Conservation (phyloP, 2,329 filamentous ascomycete genomes). For the Aspergillus cejpii region DNA sequence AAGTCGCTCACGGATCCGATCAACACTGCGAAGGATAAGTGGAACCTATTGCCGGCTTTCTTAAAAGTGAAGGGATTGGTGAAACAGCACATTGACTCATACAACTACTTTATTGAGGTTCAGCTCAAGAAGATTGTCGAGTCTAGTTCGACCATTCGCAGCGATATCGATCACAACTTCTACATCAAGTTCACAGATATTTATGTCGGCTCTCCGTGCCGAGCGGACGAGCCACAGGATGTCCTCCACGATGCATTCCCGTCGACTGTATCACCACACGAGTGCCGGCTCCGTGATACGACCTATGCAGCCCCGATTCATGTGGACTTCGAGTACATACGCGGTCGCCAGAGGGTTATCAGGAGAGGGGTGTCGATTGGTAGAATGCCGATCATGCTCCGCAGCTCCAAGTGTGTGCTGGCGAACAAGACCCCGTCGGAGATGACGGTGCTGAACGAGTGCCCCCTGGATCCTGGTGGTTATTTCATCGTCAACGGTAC, state of each 20-base stretch:
- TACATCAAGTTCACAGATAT: constrained; percentile 93
- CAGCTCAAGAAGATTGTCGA: constrained; percentile 96
- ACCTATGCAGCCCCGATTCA: constrained; percentile 95
- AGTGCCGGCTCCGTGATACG: constrained; percentile 92
- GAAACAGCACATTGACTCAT: constrained; percentile 97
- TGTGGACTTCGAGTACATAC: constrained; percentile 84
- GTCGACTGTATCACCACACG: constrained; percentile 74
- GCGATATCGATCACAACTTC: constrained; percentile 87
- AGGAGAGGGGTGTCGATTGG: constrained; percentile 72
- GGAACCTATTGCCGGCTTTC: constrained; percentile 94
- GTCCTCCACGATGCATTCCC: constrained; percentile 33
- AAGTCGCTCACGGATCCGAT: constrained; percentile 64
- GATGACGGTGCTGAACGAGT: constrained; percentile 92
- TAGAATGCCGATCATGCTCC: constrained; percentile 92
- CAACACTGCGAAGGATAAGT: constrained; percentile 74
- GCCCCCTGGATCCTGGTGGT: constrained; percentile 88
- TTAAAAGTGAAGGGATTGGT: constrained; percentile 94
- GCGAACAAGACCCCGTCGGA: constrained; percentile 74
- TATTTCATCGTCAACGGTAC: constrained; percentile 98
- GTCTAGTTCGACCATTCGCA: constrained; percentile 79
- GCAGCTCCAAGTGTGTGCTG: constrained; percentile 87
- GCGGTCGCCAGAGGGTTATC: constrained; percentile 69
- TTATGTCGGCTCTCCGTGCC: constrained; percentile 72
- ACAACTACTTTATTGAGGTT: constrained; percentile 95
- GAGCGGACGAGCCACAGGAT: constrained; percentile 64